Conservation (phyloP, 768 basidiomycete genomes). For the Pleurotus ostreatus region DNA sequence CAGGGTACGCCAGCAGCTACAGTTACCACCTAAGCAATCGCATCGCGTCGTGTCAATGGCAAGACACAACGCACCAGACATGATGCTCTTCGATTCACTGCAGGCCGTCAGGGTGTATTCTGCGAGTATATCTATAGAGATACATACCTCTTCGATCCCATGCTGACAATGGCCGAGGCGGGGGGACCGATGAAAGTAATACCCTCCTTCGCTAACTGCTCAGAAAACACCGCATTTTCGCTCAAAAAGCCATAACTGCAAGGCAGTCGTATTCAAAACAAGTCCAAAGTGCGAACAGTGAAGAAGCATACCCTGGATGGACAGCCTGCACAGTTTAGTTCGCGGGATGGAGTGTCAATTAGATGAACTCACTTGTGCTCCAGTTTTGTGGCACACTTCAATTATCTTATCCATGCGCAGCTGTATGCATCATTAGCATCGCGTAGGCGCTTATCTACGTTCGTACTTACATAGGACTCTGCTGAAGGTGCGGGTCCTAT, state of each 20-base stretch:
- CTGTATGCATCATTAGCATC: slow-evolving; percentile 30
- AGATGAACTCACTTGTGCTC: slow-evolving; percentile 69
- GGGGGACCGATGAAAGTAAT: slow-evolving; percentile 92
- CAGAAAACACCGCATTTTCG: slow-evolving; percentile 83
- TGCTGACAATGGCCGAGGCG: slow-evolving; percentile 80
- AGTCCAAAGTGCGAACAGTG: slow-evolving; percentile 4
- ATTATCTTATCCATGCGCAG: slow-evolving; percentile 87
- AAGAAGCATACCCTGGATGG: slow-evolving; percentile 73
- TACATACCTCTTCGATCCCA: slow-evolving; percentile 90
- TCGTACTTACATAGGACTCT: slow-evolving; percentile 77
- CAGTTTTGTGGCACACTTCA: slow-evolving; percentile 72
- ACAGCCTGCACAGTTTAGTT: slow-evolving; percentile 55
- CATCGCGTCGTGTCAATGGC: too few relatives aligned
- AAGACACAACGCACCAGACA: slow-evolving; percentile 53
- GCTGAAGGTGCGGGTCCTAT: slow-evolving; percentile 89
- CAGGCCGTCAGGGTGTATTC: not conserved
- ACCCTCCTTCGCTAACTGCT: slow-evolving; percentile 68
- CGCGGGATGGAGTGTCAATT: not conserved
- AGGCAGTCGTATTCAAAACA: not conserved
- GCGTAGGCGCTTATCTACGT: not conserved
- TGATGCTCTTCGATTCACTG: slow-evolving; percentile 94
- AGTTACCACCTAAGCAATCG: too few relatives aligned
- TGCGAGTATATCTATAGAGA: not conserved
- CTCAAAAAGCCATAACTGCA: slow-evolving; percentile 84
- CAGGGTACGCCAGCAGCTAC: slow-evolving; percentile 86